Evolutionary conservation across 768 basidiomycete genomes (phyloP), one percentile per base, ranked within the genome.

Genomic region (Sarcomyxa edulis): DNA sequence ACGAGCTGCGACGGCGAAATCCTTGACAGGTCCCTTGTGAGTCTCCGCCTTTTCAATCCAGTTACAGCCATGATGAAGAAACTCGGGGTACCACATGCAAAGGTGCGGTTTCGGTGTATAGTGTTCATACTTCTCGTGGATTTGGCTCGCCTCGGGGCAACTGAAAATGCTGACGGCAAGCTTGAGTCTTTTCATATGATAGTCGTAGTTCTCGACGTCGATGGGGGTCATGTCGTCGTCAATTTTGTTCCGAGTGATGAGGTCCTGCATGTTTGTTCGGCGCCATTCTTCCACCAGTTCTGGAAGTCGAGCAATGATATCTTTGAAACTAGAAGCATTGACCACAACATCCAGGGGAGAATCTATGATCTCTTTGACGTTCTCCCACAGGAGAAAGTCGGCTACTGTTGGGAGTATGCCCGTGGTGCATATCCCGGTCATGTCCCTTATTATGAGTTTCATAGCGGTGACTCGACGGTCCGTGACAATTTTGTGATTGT

Each of bases 21-120:
- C n/a, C 6, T 19, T 29, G 3, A 20, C 16, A 23, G 16, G n/a
- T 12, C 14, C 19, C 11, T 3, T 19, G 14, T 14, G 16, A n/a
- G n/a, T n/a, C 12, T 18, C n/a, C 9, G 15, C 19, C 8, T 14
- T 10, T 16, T 37, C 22, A 18, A 55, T 47, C 1, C 52, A 47
- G 26, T 54, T 56, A 48, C 63, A 66, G 0, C 46, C 42, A 45
- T 66, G 63, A 21, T 58, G 49, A 15, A 64, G 33, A 39, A 60
- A 56, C 32, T 64, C 55, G 9, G 63, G 63, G 35, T 55, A 62
- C 55, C 55, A 64, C 51, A 65, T 46, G 14, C 43, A 43, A 5
- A n/a, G n/a, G n/a, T n/a, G n/a, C n/a, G n/a, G n/a, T n/a, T n/a
- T n/a, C n/a, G n/a, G n/a, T n/a, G 48, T 40, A 33, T 55, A 45